A percentile compares a stretch with the other conserved stretches of the same genome.
These are phyloP conservation scores for Lactarius indigo DNA, from an alignment of 768 basidiomycete genomes.

Conservation along the genomic window DNA sequence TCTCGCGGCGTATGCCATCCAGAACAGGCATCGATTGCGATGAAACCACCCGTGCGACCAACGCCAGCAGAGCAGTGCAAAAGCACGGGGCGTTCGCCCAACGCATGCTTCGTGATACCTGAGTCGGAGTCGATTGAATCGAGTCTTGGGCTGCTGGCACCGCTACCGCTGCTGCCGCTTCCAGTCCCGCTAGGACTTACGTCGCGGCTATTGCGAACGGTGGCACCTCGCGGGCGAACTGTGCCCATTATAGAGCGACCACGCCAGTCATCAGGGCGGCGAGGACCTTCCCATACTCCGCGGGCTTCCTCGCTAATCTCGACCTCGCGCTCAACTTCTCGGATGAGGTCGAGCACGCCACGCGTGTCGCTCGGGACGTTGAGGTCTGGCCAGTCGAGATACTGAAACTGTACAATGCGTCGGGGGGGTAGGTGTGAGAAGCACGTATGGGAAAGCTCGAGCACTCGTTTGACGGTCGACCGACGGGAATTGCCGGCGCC, in stretches of 20 bases:
- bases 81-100: conserved; percentile 59
- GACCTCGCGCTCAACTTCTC: conserved; percentile 52
- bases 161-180: conserved; percentile 18
- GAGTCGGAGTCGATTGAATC: conserved; percentile 49
- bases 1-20: conserved; percentile 64
- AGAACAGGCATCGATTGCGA: conserved; percentile 85
- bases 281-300: conserved; percentile 25
- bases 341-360: conserved; percentile 69
- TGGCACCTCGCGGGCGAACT: conserved; percentile 12
- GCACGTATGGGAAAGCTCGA: conserved; percentile 61
- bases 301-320: conserved; percentile 27
- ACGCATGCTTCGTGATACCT: conserved; percentile 53
- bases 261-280: conserved; percentile 29
- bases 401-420: conserved; percentile 84
- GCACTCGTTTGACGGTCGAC: conserved; percentile 53
- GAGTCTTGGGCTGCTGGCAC: conserved; percentile 18
- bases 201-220: conserved; percentile 13
- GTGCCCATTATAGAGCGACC: conserved; percentile 15
- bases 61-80: conserved; percentile 94
- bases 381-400: conserved; percentile 94
- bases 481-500: conserved; percentile 29
- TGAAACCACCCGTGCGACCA: conserved; percentile 91
- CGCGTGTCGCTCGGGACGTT: conserved; percentile 86
- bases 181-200: conserved; percentile 22
- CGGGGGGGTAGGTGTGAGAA: conserved; percentile 60